A percentile compares a stretch with the other conserved stretches of the same genome.
Conservation (phyloP, 306 rosid genomes). For the Dryas octopetala region DNA sequence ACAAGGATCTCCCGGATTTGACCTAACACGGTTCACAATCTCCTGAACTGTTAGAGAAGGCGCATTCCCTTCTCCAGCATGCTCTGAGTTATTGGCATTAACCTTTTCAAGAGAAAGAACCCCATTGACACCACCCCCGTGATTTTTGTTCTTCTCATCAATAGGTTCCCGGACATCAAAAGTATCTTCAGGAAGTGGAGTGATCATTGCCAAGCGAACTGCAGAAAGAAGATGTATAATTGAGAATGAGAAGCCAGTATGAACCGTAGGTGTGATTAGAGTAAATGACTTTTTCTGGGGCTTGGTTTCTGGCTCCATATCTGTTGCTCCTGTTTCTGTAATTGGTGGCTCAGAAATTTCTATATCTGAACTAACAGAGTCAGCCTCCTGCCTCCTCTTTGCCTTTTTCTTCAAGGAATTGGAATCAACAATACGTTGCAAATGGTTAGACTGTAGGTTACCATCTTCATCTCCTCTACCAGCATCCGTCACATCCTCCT, state of each 20-base stretch:
- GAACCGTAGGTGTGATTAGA: slow-evolving; percentile 90
- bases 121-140: slow-evolving; percentile 43
- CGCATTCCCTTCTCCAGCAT: slow-evolving; percentile 44
- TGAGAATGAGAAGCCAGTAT: slow-evolving; percentile 91
- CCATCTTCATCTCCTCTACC: slow-evolving; percentile 52
- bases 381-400: slow-evolving; percentile 70
- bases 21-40: slow-evolving; percentile 80
- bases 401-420: slow-evolving; percentile 54
- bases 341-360: slow-evolving; percentile 58
- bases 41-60: slow-evolving; percentile 78
- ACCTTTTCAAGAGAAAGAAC: slow-evolving; percentile 43
- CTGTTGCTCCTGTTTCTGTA: slow-evolving; percentile 50
- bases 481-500: slow-evolving; percentile 39
- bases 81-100: slow-evolving; percentile 40
- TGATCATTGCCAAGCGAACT: slow-evolving; percentile 86
- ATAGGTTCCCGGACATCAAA: slow-evolving; percentile 49
- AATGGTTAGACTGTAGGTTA: slow-evolving; percentile 40
- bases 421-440: slow-evolving; percentile 42
- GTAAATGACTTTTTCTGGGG: slow-evolving; percentile 80
- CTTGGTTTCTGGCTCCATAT: slow-evolving; percentile 71
- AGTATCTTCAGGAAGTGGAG: slow-evolving; percentile 62
- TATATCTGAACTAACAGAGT: slow-evolving; percentile 51
- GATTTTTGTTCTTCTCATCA: slow-evolving; percentile 48
- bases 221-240: slow-evolving; percentile 93
- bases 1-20: slow-evolving; percentile 91